Evolutionary conservation across 2,329 filamentous ascomycete species (phyloP).

Genomic region (Tolypocladium cylindrosporum): DNA sequence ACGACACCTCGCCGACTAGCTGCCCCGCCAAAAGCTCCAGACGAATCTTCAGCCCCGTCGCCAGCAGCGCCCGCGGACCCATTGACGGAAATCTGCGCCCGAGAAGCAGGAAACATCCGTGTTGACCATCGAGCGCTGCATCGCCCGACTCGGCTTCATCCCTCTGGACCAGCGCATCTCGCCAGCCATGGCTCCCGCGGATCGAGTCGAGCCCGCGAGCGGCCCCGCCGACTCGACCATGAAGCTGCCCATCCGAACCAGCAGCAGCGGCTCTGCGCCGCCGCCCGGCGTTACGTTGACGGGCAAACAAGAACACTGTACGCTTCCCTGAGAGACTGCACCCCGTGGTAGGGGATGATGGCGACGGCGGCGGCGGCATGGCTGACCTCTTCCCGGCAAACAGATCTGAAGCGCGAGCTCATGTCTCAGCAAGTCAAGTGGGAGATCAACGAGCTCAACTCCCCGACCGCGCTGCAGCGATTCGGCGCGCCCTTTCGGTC

Average conservation of each 20-base stretch:
- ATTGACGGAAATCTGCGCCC: neutral
- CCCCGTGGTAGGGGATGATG: neutral
- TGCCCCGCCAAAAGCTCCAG: neutral
- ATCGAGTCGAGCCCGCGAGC: constrained; percentile 13
- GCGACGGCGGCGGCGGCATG: neutral
- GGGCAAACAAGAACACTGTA: constrained; percentile 97
- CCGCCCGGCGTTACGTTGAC: constrained; percentile 52
- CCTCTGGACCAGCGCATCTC: neutral
- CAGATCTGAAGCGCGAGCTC: constrained; percentile 93
- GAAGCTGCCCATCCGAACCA: constrained; percentile 19
- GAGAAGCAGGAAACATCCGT: neutral
- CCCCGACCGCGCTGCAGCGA: constrained; percentile 83
- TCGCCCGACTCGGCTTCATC: neutral
- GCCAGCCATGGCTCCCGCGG: constrained; percentile 16
- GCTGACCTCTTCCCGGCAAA: constrained; percentile 10
- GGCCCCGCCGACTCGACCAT: constrained; percentile 9
- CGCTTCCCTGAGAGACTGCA: constrained; percentile 16
- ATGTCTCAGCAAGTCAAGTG: constrained; percentile 79
- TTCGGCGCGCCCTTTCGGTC: constrained; percentile 95
- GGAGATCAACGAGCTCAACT: constrained; percentile 89
- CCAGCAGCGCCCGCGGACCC: neutral
- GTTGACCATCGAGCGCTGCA: neutral
- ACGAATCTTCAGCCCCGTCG: neutral
- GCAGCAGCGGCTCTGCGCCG: constrained; percentile 18
- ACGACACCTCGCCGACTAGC: neutral